These are phyloP conservation scores for Castanospermum australe DNA, from an alignment of 306 rosid genomes.

Conservation along the genomic window DNA sequence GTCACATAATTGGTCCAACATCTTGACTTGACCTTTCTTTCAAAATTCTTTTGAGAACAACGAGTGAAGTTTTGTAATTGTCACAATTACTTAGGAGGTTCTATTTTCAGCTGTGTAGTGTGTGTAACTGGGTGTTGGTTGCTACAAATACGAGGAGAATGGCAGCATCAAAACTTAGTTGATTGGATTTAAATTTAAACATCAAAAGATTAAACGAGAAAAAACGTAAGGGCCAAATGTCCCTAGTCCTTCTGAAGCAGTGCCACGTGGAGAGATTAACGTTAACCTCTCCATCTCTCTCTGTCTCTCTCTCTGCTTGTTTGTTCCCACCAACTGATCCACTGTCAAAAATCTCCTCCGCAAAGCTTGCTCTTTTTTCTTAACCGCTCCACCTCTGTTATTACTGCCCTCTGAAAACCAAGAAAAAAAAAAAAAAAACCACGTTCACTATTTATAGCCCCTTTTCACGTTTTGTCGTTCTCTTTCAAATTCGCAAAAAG, in stretches of 20 bases:
- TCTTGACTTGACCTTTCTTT: constrained; percentile 2
- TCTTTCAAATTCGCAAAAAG: constrained; percentile 10
- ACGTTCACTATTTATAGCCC: constrained; percentile 43
- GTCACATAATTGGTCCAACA: constrained; percentile 14
- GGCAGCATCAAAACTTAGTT: neutral
- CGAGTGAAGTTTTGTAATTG: neutral
- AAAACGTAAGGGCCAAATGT: constrained; percentile 24
- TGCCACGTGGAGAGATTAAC: constrained; percentile 52
- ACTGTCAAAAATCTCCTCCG: constrained; percentile 61
- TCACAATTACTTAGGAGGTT: constrained; percentile 6
- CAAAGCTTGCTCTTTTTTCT: constrained; percentile 61
- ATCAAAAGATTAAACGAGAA: neutral
- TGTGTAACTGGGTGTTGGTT: constrained; percentile 14
- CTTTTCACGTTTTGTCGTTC: constrained; percentile 34
- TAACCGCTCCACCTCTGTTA: constrained; percentile 73
- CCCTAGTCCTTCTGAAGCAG: neutral
- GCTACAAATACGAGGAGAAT: constrained; percentile 11
- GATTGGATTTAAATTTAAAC: constrained; percentile 18
- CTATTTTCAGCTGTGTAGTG: constrained; percentile 2
- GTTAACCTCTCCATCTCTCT: constrained; percentile 27
- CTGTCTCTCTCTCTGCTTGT: neutral
- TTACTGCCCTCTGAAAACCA: constrained; percentile 24
- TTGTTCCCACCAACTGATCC: constrained; percentile 59
- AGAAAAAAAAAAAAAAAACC: constrained; percentile 9
- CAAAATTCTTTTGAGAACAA: constrained; percentile 8